phyloP scores from a whole-genome alignment of 371 early-diverging fungal genomes.

The Capillidium rhysosporum region DNA sequence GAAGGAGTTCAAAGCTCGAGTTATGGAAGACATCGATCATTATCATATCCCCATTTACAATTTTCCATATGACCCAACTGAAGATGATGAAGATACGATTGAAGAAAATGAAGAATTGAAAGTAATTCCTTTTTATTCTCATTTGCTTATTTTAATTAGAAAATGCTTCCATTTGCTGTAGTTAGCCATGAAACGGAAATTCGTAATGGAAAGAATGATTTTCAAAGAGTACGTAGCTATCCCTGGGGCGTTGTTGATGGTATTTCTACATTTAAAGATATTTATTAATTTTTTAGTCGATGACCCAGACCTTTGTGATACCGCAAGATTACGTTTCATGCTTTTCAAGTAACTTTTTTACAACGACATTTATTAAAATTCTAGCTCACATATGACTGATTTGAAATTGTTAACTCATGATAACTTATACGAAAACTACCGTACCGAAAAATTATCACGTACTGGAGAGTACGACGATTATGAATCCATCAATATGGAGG shows the following conservation, averaged over 20 bases:
- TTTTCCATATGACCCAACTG: slow-evolving; percentile 54
- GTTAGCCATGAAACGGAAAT: slow-evolving; percentile 92
- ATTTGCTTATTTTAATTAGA: slow-evolving; percentile 14
- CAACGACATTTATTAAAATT: not conserved
- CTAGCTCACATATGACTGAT: slow-evolving; percentile 80
- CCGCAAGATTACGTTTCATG: slow-evolving; percentile 82
- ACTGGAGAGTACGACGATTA: slow-evolving; percentile 31
- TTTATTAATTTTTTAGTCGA: slow-evolving; percentile 1
- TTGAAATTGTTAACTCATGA: slow-evolving; percentile 88
- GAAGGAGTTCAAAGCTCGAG: slow-evolving; percentile 62
- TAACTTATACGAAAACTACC: slow-evolving; percentile 88
- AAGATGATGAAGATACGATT: slow-evolving; percentile 80
- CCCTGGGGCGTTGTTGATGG: slow-evolving; percentile 98
- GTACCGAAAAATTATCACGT: slow-evolving; percentile 78
- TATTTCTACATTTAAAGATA: slow-evolving; percentile 7
- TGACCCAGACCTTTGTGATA: slow-evolving; percentile 44
- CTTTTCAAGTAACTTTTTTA: slow-evolving; percentile 34
- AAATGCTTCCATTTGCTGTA: slow-evolving; percentile 86
- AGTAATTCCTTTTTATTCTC: slow-evolving; percentile 11
- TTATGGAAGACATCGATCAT: slow-evolving; percentile 82
- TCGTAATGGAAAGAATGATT: slow-evolving; percentile 29
- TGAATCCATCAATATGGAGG: slow-evolving; percentile 7
- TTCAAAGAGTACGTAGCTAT: slow-evolving; percentile 71
- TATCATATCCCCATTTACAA: slow-evolving; percentile 82
- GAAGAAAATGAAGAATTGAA: slow-evolving; percentile 90